These are phyloP conservation scores for Phlyctochytrium planicorne DNA, from an alignment of 192 early-diverging fungal species.

Conservation along the genomic window DNA sequence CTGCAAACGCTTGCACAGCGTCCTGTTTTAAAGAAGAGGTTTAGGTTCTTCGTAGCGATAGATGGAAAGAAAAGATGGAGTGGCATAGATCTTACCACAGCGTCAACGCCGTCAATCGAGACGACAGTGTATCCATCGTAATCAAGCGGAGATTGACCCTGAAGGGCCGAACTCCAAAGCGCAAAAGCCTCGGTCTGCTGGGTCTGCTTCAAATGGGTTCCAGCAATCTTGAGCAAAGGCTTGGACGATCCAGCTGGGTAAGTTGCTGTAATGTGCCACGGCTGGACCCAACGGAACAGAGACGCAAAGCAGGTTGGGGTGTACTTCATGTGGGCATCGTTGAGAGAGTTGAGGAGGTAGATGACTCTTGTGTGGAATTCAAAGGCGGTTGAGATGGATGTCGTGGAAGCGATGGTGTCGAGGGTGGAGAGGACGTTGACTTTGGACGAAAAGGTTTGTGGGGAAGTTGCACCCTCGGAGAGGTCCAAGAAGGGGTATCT, in stretches of 20 bases:
- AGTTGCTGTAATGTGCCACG: background rate
- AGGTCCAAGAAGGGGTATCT: background rate
- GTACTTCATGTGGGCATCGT: background rate
- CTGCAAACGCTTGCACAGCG: conserved; percentile 20
- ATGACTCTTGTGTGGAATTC: background rate
- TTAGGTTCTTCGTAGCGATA: background rate
- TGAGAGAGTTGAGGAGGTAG: conserved; percentile 2
- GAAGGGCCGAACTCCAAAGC: background rate
- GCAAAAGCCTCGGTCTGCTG: background rate
- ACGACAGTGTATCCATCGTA: background rate
- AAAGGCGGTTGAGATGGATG: background rate
- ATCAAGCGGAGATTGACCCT: background rate
- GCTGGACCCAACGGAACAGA: background rate
- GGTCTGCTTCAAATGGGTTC: background rate
- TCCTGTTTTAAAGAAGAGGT: conserved; percentile 1
- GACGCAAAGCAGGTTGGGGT: background rate
- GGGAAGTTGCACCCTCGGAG: background rate
- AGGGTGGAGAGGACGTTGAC: background rate
- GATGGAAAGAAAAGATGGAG: background rate
- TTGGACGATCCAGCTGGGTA: background rate
- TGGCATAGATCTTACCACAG: background rate
- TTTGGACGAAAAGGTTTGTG: background rate
- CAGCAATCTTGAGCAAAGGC: background rate
- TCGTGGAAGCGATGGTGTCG: background rate
- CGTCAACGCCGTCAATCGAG: background rate